Evolutionary conservation across 768 basidiomycete species (phyloP).

Genomic region (Naganishia onofrii): DNA sequence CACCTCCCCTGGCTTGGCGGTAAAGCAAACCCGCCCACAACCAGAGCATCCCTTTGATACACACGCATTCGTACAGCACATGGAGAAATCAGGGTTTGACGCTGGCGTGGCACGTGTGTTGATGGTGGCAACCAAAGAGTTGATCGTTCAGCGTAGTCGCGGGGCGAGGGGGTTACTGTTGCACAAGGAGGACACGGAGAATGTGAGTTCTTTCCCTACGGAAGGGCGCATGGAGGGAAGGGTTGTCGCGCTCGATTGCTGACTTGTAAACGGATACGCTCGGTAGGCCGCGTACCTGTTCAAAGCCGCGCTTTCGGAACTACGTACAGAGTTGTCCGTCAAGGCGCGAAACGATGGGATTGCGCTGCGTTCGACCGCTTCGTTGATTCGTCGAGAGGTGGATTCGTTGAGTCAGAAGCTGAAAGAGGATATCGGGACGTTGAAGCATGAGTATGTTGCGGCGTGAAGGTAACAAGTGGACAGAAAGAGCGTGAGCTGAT

Average conservation of each 20-base stretch:
- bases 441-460: conserved; percentile 85
- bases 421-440: conserved; percentile 82
- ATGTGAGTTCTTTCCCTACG: conserved; percentile 46
- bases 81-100: conserved; percentile 48
- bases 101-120: conserved; percentile 41
- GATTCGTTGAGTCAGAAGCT: conserved; percentile 82
- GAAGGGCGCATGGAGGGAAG: no score
- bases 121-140: conserved; percentile 50
- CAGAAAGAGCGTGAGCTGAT: conserved; percentile 1
- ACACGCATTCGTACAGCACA: conserved; percentile 52
- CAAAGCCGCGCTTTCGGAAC: conserved; percentile 84
- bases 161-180: conserved; percentile 45
- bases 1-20: not conserved
- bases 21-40: conserved; percentile 8
- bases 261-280: no score
- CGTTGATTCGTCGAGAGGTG: conserved; percentile 78
- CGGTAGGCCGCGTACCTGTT: conserved; percentile 89
- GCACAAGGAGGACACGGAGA: conserved; percentile 55
- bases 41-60: conserved; percentile 54
- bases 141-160: conserved; percentile 47
- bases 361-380: conserved; percentile 70
- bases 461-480: not conserved
- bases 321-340: conserved; percentile 79
- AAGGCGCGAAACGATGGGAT: conserved; percentile 79
- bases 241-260: no score